Evolutionary conservation across 345 rosid species (phyloP).

Genomic region (Gossypium stocksii): DNA sequence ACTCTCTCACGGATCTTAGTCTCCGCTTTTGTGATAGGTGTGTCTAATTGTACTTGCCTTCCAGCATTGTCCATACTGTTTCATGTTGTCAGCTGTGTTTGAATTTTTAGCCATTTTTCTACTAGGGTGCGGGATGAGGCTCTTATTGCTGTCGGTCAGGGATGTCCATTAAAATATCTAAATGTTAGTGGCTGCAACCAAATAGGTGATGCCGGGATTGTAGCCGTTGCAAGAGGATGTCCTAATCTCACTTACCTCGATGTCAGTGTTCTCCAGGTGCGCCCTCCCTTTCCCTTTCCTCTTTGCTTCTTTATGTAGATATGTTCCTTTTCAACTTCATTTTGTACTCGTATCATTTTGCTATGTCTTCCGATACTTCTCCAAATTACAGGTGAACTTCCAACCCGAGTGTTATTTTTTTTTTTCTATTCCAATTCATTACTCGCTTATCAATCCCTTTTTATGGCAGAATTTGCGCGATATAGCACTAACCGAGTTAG

Average conservation of each 20-base stretch:
- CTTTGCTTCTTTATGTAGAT: background rate
- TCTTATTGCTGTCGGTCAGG: conserved; percentile 64
- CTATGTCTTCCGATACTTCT: background rate
- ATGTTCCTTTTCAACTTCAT: background rate
- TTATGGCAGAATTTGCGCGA: conserved; percentile 64
- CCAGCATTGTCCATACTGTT: background rate
- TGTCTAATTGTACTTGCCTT: background rate
- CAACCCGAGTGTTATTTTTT: background rate
- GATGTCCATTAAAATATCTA: conserved; percentile 68
- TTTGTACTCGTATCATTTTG: background rate
- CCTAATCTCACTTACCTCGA: conserved; percentile 74
- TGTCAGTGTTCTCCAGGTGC: conserved; percentile 83
- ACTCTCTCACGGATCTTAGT: conserved; percentile 74
- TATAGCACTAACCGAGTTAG: conserved; percentile 67
- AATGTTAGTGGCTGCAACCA: conserved; percentile 86
- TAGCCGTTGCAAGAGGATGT: conserved; percentile 81
- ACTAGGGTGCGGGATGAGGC: conserved; percentile 80
- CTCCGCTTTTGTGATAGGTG: conserved; percentile 87
- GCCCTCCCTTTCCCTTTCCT: background rate
- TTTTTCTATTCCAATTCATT: background rate
- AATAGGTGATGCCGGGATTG: conserved; percentile 76
- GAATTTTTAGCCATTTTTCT: conserved; percentile 3
- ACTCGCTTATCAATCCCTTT: background rate
- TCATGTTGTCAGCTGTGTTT: background rate
- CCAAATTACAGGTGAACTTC: background rate